These are phyloP conservation scores for Scortechinia acanthostroma DNA, from an alignment of 2,329 filamentous ascomycete species.

Conservation along the genomic window DNA sequence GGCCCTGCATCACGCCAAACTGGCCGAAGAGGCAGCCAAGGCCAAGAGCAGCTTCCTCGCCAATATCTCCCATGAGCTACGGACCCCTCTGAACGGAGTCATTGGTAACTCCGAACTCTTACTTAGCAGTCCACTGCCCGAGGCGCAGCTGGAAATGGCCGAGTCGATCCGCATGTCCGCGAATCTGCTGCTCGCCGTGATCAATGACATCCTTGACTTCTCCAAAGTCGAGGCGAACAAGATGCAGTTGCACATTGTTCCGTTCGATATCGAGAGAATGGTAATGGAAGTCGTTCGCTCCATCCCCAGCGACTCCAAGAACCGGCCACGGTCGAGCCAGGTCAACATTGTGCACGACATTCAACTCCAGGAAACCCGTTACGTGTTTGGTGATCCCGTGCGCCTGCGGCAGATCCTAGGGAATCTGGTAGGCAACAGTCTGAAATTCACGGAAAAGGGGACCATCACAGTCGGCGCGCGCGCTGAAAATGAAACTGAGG, in stretches of 20 bases:
- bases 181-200: slow-evolving; percentile 76
- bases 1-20: slow-evolving; percentile 71
- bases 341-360: slow-evolving; percentile 38
- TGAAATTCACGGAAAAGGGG: slow-evolving; percentile 86
- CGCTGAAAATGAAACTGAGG: slow-evolving; percentile 52
- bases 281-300: slow-evolving; percentile 61
- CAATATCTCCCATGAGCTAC: slow-evolving; percentile 68
- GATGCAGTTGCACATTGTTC: slow-evolving; percentile 71
- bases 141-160: slow-evolving; percentile 66
- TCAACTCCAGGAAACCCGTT: slow-evolving; percentile 42
- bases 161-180: slow-evolving; percentile 70
- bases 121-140: slow-evolving; percentile 58
- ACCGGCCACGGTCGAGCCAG: slow-evolving; percentile 35
- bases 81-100: slow-evolving; percentile 68
- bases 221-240: slow-evolving; percentile 88
- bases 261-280: slow-evolving; percentile 61
- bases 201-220: slow-evolving; percentile 94
- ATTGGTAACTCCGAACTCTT: slow-evolving; percentile 66
- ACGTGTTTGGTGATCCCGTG: slow-evolving; percentile 59
- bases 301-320: slow-evolving; percentile 42
- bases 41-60: slow-evolving; percentile 67
- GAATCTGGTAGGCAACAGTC: slow-evolving; percentile 84
- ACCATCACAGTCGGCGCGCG: slow-evolving; percentile 76
- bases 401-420: slow-evolving; percentile 64
- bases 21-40: slow-evolving; percentile 72